These are phyloP conservation scores for Paracorniculantispora psalliotae DNA, from an alignment of 2,329 filamentous ascomycete species.

Conservation along the genomic window DNA sequence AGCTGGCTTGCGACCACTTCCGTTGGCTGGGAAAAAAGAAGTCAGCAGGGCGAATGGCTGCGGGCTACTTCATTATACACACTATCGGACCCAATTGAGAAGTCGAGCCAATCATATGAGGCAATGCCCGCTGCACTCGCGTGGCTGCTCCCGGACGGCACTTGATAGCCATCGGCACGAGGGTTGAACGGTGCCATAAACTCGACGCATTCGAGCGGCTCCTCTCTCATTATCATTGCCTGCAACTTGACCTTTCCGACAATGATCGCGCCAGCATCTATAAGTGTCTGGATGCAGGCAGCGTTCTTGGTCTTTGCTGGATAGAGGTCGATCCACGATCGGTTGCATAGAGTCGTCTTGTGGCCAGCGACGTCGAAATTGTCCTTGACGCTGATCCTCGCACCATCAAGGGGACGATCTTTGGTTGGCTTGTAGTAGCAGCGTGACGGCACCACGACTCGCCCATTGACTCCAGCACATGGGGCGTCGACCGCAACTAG, in stretches of 20 bases:
- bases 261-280: slow-evolving; percentile 15
- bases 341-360: slow-evolving; percentile 17
- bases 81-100: slow-evolving; percentile 12
- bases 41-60: slow-evolving; percentile 13
- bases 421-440: slow-evolving; percentile 9
- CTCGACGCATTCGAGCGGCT: slow-evolving; percentile 17
- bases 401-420: slow-evolving; percentile 6
- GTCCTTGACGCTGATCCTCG: slow-evolving; percentile 18
- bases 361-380: slow-evolving; percentile 16
- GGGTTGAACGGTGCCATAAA: slow-evolving; percentile 16
- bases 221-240: slow-evolving; percentile 17
- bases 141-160: slow-evolving; percentile 15
- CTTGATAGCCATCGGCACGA: slow-evolving; percentile 16
- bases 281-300: background rate
- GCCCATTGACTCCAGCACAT: background rate
- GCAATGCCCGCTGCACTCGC: slow-evolving; percentile 14
- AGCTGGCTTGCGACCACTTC: slow-evolving; percentile 9
- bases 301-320: slow-evolving; percentile 10
- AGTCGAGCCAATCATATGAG: slow-evolving; percentile 15
- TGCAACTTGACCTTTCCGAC: slow-evolving; percentile 16
- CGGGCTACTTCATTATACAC: slow-evolving; percentile 6
- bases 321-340: slow-evolving; percentile 11
- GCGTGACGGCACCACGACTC: slow-evolving; percentile 11
- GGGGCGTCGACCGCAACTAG: background rate
- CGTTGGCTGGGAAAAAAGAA: slow-evolving; percentile 14